Evolutionary conservation across 1,284 basidiomycete genomes (phyloP).

Genomic region (Stygiomarasmius scandens): DNA sequence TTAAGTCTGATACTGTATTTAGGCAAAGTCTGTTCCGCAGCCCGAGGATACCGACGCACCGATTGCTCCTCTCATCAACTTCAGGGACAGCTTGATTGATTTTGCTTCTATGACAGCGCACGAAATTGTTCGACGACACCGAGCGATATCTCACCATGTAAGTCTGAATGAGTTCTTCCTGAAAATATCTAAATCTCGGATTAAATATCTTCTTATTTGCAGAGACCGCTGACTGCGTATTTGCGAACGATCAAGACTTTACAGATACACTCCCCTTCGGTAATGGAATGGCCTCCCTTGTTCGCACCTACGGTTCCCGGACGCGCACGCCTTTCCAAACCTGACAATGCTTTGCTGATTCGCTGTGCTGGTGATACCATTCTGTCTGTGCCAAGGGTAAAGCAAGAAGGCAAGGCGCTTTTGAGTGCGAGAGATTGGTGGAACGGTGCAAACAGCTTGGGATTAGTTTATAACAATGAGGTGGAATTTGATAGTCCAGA

Average conservation of each 20-base stretch:
- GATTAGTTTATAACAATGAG: conserved; percentile 20
- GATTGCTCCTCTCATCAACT: conserved; percentile 65
- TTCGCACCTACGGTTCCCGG: conserved; percentile 39
- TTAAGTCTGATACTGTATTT: conserved; percentile 1
- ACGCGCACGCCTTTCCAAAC: conserved; percentile 42
- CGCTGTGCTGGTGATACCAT: conserved; percentile 52
- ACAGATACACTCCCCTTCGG: conserved; percentile 47
- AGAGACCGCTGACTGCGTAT: conserved; percentile 51
- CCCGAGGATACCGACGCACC: conserved; percentile 37
- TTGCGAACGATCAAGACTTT: conserved; percentile 46
- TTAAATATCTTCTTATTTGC: conserved; percentile 15
- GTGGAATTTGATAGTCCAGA: conserved; percentile 6
- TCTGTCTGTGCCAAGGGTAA: conserved; percentile 54
- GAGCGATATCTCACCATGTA: conserved; percentile 80
- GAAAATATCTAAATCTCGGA: conserved; percentile 7
- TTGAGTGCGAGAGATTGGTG: conserved; percentile 57
- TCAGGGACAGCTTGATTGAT: conserved; percentile 55
- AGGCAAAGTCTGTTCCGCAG: conserved; percentile 49
- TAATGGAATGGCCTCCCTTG: conserved; percentile 23
- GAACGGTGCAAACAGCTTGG: conserved; percentile 53
- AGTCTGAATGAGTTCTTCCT: neutral
- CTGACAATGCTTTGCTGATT: conserved; percentile 42
- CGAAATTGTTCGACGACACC: conserved; percentile 58
- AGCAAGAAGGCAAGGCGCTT: conserved; percentile 60
- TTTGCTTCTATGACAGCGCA: conserved; percentile 61